Evolutionary conservation across 805 yeast genomes (phyloP).

Genomic region (Pichia deserticola): DNA sequence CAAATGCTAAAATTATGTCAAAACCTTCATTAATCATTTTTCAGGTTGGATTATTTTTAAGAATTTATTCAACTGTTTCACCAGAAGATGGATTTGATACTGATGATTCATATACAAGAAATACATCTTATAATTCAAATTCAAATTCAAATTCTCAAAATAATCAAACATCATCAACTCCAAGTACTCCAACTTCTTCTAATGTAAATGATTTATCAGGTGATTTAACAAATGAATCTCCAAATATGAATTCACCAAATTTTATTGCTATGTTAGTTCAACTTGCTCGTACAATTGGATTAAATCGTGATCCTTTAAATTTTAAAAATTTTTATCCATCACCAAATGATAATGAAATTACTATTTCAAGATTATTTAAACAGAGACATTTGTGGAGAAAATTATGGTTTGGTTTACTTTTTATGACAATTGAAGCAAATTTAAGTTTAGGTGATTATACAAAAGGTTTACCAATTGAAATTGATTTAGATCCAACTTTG

Average conservation of each 20-base stretch:
- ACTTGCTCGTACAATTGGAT: constrained; percentile 39
- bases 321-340: constrained; percentile 28
- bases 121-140: constrained; percentile 20
- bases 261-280: constrained; percentile 32
- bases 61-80: constrained; percentile 46
- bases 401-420: constrained; percentile 31
- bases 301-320: constrained; percentile 42
- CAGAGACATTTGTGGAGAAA: constrained; percentile 35
- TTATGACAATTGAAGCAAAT: constrained; percentile 28
- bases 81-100: constrained; percentile 48
- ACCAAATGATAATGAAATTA: constrained; percentile 22
- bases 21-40: constrained; percentile 43
- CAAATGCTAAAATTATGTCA: constrained; percentile 35
- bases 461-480: constrained; percentile 30
- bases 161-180: no score
- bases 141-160: background rate
- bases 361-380: constrained; percentile 26
- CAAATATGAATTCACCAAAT: constrained; percentile 30
- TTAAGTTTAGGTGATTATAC: constrained; percentile 31
- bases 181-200: constrained; percentile 4
- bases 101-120: constrained; percentile 33
- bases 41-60: constrained; percentile 53
- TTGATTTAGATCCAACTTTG: constrained; percentile 30
- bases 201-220: constrained; percentile 30
- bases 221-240: constrained; percentile 28